Conservation (phyloP, 495 filamentous ascomycete species). For the Tuber borchii region DNA sequence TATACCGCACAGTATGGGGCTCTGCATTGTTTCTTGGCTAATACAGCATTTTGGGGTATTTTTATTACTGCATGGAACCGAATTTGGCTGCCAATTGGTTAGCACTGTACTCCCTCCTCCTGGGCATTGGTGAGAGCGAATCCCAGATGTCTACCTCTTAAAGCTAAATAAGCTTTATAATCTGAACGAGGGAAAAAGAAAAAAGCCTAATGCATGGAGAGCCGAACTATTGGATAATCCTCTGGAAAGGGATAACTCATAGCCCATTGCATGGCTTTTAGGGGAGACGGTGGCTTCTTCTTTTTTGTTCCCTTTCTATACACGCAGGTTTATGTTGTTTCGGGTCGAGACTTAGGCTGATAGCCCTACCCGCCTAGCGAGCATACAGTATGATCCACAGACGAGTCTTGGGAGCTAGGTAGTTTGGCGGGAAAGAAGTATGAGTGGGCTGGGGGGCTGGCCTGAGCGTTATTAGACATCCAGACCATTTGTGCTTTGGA, state of each 20-base stretch:
- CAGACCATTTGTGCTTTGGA: neutral
- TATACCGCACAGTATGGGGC: neutral
- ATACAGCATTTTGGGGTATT: neutral
- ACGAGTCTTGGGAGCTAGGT: neutral
- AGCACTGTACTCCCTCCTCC: neutral
- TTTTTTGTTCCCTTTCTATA: neutral
- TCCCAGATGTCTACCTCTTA: neutral
- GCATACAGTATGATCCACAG: neutral
- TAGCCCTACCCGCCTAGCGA: neutral
- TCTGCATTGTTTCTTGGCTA: neutral
- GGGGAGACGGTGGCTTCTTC: neutral
- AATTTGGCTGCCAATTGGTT: neutral
- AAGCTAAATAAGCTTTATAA: neutral
- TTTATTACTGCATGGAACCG: neutral
- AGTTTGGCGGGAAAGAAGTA: neutral
- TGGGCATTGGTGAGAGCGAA: neutral
- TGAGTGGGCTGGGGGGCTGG: neutral
- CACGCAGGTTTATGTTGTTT: neutral
- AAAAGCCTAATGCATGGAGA: neutral
- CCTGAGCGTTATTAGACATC: conserved; percentile 1
- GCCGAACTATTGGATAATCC: neutral
- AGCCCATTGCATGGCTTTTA: neutral
- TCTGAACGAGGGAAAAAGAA: neutral
- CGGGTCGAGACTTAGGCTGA: neutral
- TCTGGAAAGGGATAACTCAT: neutral